A percentile compares a stretch with the other conserved stretches of the same genome.
Evolutionary conservation across 345 rosid genomes (phyloP).

Genomic region (Limnanthes douglasii): DNA sequence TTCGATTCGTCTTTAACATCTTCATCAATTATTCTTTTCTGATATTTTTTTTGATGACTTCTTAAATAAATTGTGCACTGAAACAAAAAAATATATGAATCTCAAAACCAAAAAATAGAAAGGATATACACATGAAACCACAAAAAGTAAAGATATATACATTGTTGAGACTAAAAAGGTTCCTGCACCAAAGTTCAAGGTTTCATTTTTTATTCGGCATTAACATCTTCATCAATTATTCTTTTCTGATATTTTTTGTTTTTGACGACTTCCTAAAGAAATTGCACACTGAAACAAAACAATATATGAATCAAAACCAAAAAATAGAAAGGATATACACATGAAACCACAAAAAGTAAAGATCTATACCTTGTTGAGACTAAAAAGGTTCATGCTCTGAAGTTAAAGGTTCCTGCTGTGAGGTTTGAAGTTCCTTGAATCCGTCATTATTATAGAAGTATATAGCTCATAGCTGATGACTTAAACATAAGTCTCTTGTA

Average conservation of each 20-base stretch:
- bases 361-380: conserved; percentile 24
- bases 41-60: conserved; percentile 51
- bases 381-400: conserved; percentile 16
- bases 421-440: conserved; percentile 24
- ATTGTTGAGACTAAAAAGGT: conserved; percentile 23
- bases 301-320: neutral
- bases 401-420: conserved; percentile 1
- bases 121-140: neutral
- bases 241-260: conserved; percentile 58
- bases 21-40: conserved; percentile 38
- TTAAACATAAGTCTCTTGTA: no score
- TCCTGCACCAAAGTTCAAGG: conserved; percentile 9
- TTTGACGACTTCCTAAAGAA: conserved; percentile 62
- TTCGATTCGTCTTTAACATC: conserved; percentile 37
- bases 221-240: no score
- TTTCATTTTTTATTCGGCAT: conserved; percentile 8
- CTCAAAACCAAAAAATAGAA: neutral
- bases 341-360: neutral
- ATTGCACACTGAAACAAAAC: conserved; percentile 42
- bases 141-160: conserved; percentile 8
- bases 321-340: neutral
- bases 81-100: conserved; percentile 5
- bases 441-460: conserved; percentile 20
- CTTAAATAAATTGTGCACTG: conserved; percentile 69
- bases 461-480: no score